Evolutionary conservation across 1,284 basidiomycete species (phyloP), one percentile per base, ranked within the genome.

Genomic region (Athelia psychrophila): DNA sequence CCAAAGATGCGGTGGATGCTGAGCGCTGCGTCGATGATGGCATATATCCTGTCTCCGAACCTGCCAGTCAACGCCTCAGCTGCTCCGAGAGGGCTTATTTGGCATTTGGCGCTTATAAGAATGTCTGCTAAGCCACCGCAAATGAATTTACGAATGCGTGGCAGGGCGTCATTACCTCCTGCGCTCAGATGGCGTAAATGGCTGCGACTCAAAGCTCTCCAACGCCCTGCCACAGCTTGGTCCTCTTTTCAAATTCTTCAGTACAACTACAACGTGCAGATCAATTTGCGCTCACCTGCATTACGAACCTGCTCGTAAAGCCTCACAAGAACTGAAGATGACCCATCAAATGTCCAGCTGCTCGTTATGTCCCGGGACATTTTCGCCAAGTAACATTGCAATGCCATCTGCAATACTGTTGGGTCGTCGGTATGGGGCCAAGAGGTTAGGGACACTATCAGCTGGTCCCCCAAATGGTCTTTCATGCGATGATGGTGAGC

Each of bases 201-300:
- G 35, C 64, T 66, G 51, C 77, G 71, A 46, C 77, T 76, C 52
- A 83, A 55, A 24, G 77, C 70, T 48, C 80, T 72, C 81, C 81
- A 83, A 45, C 74, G 71, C 35, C 78, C 79, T 10, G 77, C 71
- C 13, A 81, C 69, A 0, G 75, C 65, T 60, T 78, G 79, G 30
- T 73, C 68, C 58, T 79, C 81, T 83, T 18, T 38, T 13, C 27
- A 42, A 13, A 15, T 2, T 49, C n/a, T 49, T 60, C 40, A 59
- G 45, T 50, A 15, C 24, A 5, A 30, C 10, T 18, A 20, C 9
- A 23, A 47, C 40, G 16, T 25, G 45, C 13, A 16, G 18, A n/a
- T 16, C 15, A 2, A 8, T 27, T 12, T 3, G 2, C 9, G 62
- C 68, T 59, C 36, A 80, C 81, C 80, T 38, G 66, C 63, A 52